These are phyloP conservation scores for Irpex lacteus DNA, from an alignment of 1,284 basidiomycete species.

Conservation along the genomic window DNA sequence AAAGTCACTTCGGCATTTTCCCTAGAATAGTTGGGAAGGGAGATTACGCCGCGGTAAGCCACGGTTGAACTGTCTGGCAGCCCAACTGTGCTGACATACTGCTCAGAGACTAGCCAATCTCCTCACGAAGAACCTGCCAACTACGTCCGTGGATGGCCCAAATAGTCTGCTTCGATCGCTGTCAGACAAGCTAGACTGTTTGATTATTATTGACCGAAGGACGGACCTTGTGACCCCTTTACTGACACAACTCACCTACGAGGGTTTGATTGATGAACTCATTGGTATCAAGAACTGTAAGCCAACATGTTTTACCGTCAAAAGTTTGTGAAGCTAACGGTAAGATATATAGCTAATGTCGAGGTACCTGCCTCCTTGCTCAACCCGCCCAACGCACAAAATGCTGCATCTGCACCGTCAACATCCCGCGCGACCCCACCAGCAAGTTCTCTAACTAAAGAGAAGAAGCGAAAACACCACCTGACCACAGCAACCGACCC, in stretches of 20 bases:
- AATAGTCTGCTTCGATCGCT: slow-evolving; percentile 37
- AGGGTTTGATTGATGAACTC: slow-evolving; percentile 95
- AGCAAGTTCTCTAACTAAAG: slow-evolving; percentile 49
- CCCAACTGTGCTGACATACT: slow-evolving; percentile 50
- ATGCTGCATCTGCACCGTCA: slow-evolving; percentile 42
- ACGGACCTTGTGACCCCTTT: slow-evolving; percentile 97
- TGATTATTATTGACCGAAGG: slow-evolving; percentile 88
- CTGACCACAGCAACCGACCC: slow-evolving; percentile 77
- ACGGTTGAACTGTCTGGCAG: background rate
- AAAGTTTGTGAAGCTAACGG: background rate
- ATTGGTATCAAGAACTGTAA: slow-evolving; percentile 87
- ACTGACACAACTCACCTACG: slow-evolving; percentile 95
- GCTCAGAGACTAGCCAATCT: slow-evolving; percentile 27
- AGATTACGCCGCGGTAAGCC: slow-evolving; percentile 79
- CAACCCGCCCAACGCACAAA: slow-evolving; percentile 44
- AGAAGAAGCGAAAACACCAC: slow-evolving; percentile 83
- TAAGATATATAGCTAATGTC: slow-evolving; percentile 66
- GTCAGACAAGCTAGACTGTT: slow-evolving; percentile 74
- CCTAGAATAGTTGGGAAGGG: slow-evolving; percentile 95
- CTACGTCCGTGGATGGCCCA: slow-evolving; percentile 25
- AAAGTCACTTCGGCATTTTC: slow-evolving; percentile 86
- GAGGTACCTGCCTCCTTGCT: slow-evolving; percentile 85
- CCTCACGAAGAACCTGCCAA: slow-evolving; percentile 31
- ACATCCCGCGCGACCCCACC: slow-evolving; percentile 25
- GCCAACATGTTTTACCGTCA: slow-evolving; percentile 22